These are phyloP conservation scores for Pleurotus tuber-regium DNA, from an alignment of 768 basidiomycete species.

Conservation along the genomic window DNA sequence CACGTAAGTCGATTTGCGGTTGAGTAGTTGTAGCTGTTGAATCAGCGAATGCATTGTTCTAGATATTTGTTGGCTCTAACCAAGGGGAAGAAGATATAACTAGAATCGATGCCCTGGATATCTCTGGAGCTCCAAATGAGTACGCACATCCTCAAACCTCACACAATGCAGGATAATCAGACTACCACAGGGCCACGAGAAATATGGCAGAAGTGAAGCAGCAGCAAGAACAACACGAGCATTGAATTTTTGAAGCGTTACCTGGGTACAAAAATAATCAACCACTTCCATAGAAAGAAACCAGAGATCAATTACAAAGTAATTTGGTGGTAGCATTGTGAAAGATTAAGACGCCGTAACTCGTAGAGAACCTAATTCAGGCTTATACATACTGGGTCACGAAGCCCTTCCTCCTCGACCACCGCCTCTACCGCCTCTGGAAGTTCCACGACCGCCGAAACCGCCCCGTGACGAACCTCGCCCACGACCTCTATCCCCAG, in stretches of 20 bases:
- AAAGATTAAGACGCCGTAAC: too few species aligned
- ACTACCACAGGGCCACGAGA: conserved; percentile 28
- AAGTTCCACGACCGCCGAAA: conserved; percentile 32
- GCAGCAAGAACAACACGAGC: too few species aligned
- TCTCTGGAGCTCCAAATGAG: conserved; percentile 60
- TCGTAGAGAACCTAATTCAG: too few species aligned
- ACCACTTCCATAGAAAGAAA: not conserved
- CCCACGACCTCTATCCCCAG: conserved; percentile 32
- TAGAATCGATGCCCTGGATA: conserved; percentile 64
- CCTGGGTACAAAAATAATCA: not conserved
- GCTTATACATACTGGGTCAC: not conserved
- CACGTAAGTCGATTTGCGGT: conserved; percentile 43
- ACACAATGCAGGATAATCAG: not conserved
- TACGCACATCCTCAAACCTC: conserved; percentile 28
- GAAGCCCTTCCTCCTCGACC: conserved; percentile 16
- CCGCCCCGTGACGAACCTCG: conserved; percentile 29
- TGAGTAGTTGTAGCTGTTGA: not conserved
- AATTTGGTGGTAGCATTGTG: not conserved
- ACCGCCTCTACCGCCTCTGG: conserved; percentile 20
- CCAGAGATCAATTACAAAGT: not conserved
- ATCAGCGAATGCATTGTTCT: not conserved
- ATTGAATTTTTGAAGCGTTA: conserved; percentile 17
- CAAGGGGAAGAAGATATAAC: conserved; percentile 64
- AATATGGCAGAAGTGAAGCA: conserved; percentile 31
- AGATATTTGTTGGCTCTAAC: conserved; percentile 73